Base-by-base conservation (phyloP, 768 basidiomycete species). In the Dendrothele bispora region DNA sequence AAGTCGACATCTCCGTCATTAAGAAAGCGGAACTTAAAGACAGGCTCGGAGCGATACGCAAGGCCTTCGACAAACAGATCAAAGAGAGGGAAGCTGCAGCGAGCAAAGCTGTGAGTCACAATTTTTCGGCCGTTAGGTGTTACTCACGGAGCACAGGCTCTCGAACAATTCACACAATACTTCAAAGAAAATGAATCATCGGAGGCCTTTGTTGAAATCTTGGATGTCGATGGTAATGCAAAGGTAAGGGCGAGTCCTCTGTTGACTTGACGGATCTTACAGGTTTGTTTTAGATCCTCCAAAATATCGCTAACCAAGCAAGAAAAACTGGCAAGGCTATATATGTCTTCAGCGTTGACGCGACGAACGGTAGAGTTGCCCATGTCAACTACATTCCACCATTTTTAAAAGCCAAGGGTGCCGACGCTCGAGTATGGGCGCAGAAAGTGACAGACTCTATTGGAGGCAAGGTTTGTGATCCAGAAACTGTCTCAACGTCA, bases 341-440 rank as follows among this genome's bases (percentile, higher is more conserved):
- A 17, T 98, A 98, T 66, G 80, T 98, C 14, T 88, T 98, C 73
- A 91, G 86, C 58, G 71, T 80, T 15, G 91, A 97, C 56, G 46
- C 58, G 1, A 80, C 82, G 46, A 75, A 73, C 35, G 77, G 75
- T 48, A 95, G 88, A 64, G 83, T 98, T 51, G 84, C 86, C 11
- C 95, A 98, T 62, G 84, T 85, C 48, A 98, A 98, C 68, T 85
- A 78, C 56, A 77, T 98, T 36, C 74, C 85, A 11, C 72, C 77
- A 3, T 61, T 66, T 1, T 52, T 77, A 42, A 88, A 86, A 61
- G 70, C 71, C 25, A 78, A 80, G 52, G 84, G 84, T 12, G 73
- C 89, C 39, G 90, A 94, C 62, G 95, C 89, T 20, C 87, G 93
- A 51, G 71, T 67, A n/a, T 99, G 97, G 97, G 88, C 94, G 21